Base-by-base conservation (phyloP, 164 flowering plant genomes). In the Tetracentron sinense region DNA sequence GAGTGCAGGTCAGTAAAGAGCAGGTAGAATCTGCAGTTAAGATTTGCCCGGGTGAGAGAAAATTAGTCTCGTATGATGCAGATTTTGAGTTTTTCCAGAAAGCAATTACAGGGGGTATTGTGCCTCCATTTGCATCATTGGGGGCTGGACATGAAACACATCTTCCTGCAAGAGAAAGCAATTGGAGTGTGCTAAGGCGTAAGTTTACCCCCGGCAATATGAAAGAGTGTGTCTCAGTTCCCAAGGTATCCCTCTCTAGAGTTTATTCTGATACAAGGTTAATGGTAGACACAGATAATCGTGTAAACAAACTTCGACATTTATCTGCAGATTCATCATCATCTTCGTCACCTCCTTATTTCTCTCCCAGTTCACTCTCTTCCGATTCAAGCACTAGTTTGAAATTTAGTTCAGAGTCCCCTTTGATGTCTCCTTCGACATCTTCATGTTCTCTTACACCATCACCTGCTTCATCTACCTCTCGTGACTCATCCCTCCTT, bases 141-240 rank as follows among this genome's bases (percentile, higher is more conserved):
- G 87, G 76, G 62, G 75, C 82, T 66, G 90, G 79, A 51, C 82
- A 79, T 29, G 91, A 85, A 78, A 85, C 86, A 26, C 87, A 68
- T 44, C 85, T 89, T 66, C 96, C 96, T 47, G 87, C 77, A 3
- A 77, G 96, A 75, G 90, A 89, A 69, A 89, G 80, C 66, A 75
- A 81, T 76, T 89, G 96, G 96, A 85, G 92, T 69, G 67, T 60
- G n/a, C 69, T 86, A 16, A 79, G 88, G 74, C 82, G 84, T n/a
- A 89, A 86, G 74, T 85, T 82, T 79, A 81, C 86, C 30, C 60
- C 69, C 57, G 79, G 81, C 16, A 75, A 68, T 65, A 77, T 81
- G 86, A 86, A 83, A 78, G 92, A 85, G 51, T 82, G 79, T 69
- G 83, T 80, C 57, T 76, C 79, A 53, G 82, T 78, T 48, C 72